phyloP scores from a whole-genome alignment of 345 rosid genomes.

The Arabis hirsuta region DNA sequence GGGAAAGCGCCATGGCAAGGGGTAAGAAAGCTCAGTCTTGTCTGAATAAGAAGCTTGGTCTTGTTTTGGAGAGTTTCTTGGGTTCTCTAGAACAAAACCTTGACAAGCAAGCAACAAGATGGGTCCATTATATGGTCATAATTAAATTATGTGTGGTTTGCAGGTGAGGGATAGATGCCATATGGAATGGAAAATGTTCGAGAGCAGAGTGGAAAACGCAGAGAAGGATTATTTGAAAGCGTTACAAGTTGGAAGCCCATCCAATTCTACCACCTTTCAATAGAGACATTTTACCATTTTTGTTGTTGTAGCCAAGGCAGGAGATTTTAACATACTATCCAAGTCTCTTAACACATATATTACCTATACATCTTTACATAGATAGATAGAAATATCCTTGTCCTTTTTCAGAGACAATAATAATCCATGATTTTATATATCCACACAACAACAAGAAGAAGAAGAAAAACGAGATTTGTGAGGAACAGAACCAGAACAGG shows the following conservation, averaged over 20 bases:
- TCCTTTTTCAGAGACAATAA: too few relatives aligned
- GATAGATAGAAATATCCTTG: too few relatives aligned
- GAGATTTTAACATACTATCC: neutral
- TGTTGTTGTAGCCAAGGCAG: slow-evolving; percentile 4
- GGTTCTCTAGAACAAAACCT: neutral
- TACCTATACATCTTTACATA: too few relatives aligned
- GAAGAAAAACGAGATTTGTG: neutral
- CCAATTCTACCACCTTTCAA: slow-evolving; percentile 34
- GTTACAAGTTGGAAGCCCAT: slow-evolving; percentile 31
- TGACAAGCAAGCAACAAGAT: slow-evolving; percentile 19
- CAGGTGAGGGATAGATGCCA: slow-evolving; percentile 84
- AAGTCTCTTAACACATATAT: slow-evolving; percentile 4
- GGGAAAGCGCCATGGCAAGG: slow-evolving; percentile 86
- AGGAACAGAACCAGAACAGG: slow-evolving; percentile 24
- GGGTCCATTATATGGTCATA: neutral
- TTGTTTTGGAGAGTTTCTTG: neutral
- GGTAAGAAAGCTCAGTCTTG: slow-evolving; percentile 51
- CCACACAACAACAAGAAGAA: too few relatives aligned
- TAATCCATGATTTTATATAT: too few relatives aligned
- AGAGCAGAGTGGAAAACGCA: slow-evolving; percentile 64
- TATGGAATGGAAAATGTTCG: slow-evolving; percentile 78
- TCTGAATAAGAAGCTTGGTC: neutral
- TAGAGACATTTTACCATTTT: slow-evolving; percentile 36
- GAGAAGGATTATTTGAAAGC: slow-evolving; percentile 57
- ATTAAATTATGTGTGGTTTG: slow-evolving; percentile 12